Percentiles rank a stretch among this genome's conserved stretches.
Evolutionary conservation across 306 rosid species (phyloP).

Genomic region (Quercus gilva): DNA sequence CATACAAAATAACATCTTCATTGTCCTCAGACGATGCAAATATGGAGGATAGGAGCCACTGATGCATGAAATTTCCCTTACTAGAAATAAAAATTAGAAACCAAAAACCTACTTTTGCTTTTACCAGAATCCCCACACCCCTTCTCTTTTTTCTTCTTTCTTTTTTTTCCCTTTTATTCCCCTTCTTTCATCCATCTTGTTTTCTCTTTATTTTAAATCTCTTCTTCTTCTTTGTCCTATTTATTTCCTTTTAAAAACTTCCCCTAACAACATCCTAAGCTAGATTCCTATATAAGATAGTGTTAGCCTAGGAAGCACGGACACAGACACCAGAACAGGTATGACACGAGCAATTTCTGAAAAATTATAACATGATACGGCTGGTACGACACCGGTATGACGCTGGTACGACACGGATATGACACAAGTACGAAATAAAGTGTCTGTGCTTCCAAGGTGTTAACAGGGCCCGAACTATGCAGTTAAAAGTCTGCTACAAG

Average conservation of each 20-base stretch:
- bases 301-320: not conserved
- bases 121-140: not conserved
- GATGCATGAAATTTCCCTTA: not conserved
- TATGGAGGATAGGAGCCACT: not conserved
- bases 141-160: not conserved
- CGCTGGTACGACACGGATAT: no score
- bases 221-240: not conserved
- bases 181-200: not conserved
- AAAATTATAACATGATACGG: no score
- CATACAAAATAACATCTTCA: not conserved
- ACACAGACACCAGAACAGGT: fast-evolving
- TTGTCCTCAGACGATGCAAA: not conserved
- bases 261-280: not conserved
- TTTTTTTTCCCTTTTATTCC: not conserved
- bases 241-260: not conserved
- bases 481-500: not conserved
- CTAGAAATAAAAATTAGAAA: not conserved
- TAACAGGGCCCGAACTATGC: not conserved
- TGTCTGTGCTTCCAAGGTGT: not conserved
- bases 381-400: no score
- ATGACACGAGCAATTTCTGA: no score
- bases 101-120: not conserved
- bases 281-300: not conserved
- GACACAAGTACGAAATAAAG: no score
- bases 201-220: not conserved